Conservation (phyloP, 1,284 basidiomycete genomes). For the Cutaneotrichosporon sp. region DNA sequence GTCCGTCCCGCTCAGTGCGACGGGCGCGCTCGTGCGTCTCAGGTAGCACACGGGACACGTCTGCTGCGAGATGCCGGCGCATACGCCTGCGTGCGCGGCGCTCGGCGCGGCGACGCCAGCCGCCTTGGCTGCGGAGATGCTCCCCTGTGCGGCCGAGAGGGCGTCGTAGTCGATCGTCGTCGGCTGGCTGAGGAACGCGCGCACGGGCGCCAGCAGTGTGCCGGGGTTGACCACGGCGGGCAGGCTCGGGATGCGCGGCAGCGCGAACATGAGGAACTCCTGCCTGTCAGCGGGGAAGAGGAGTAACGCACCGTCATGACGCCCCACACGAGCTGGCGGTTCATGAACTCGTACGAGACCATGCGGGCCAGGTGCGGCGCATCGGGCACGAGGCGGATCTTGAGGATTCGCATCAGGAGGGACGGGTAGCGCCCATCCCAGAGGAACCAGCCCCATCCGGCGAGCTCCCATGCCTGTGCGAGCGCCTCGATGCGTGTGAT, state of each 20-base stretch:
- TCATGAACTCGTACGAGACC: constrained; percentile 98
- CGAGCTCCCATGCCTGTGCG: constrained; percentile 63
- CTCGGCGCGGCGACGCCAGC: constrained; percentile 10
- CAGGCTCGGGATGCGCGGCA: constrained; percentile 75
- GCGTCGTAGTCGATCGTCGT: constrained; percentile 36
- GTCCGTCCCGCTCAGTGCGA: constrained; percentile 30
- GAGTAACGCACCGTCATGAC: constrained; percentile 82
- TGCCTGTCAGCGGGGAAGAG: constrained; percentile 45
- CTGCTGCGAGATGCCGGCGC: constrained; percentile 43
- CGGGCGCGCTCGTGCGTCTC: constrained; percentile 30
- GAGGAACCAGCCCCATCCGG: constrained; percentile 81
- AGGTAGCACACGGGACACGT: constrained; percentile 57
- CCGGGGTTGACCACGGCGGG: constrained; percentile 60
- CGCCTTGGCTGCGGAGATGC: constrained; percentile 21
- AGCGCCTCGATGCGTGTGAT: constrained; percentile 68
- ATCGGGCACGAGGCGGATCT: constrained; percentile 74
- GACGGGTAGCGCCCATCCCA: constrained; percentile 89
- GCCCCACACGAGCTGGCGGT: constrained; percentile 99
- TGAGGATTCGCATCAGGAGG: constrained; percentile 76
- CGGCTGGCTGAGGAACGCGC: constrained; percentile 30
- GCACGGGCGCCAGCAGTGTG: constrained; percentile 43
- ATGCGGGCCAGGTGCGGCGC: constrained; percentile 71
- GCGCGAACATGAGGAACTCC: constrained; percentile 93
- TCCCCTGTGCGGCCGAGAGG: constrained; percentile 10
- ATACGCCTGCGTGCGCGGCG: constrained; percentile 40